Evolutionary conservation across 1,284 basidiomycete species (phyloP), one percentile per base, ranked within the genome.

Genomic region (Apiotrichum mycotoxinovorans): DNA sequence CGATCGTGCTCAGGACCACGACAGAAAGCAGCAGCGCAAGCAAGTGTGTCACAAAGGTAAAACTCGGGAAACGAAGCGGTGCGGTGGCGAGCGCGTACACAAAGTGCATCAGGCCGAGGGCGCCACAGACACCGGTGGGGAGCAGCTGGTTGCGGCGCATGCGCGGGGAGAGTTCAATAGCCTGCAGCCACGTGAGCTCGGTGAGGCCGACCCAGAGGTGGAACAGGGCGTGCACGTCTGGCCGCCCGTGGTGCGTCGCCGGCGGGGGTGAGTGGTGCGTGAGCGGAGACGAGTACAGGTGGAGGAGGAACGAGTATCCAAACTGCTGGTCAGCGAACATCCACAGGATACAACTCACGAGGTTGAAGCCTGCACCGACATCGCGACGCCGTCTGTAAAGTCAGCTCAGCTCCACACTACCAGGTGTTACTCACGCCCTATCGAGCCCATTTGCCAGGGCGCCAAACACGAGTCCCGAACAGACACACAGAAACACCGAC

Each of bases 261-360:
- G 59, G 62, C 5, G 63, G 57, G 11, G 69, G 64, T 20, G 63
- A 68, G 47, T 72, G 66, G 59, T 76, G 74, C 2, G 74, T 77
- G 12, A 75, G 58, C 7, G 74, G 75, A 4, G 72, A 73, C 7
- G 74, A 74, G 63, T 76, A 77, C 18, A 77, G 62, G 58, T 77
- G 75, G 1, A 73, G 67, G 23, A 76, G 64, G 62, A 73, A 74
- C 1, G 68, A 68, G 56, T 70, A 73, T 48, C 71, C 70, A 51
- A 73, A 73, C 67, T 72, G 52, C 1, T 7, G 15, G 35, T 52
- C 35, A 51, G 49, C 35, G 15, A 12, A 2, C 35, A 18, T 25
- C 20, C 7, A 5, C 46, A 20, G 14, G 17, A 7, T 23, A 34
- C 30, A 17, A 62, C 72, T 51, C 42, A 74, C 70, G 10, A 77